Base-by-base conservation (phyloP, 352 stramenopile species). In the Pythium phragmiticola region DNA sequence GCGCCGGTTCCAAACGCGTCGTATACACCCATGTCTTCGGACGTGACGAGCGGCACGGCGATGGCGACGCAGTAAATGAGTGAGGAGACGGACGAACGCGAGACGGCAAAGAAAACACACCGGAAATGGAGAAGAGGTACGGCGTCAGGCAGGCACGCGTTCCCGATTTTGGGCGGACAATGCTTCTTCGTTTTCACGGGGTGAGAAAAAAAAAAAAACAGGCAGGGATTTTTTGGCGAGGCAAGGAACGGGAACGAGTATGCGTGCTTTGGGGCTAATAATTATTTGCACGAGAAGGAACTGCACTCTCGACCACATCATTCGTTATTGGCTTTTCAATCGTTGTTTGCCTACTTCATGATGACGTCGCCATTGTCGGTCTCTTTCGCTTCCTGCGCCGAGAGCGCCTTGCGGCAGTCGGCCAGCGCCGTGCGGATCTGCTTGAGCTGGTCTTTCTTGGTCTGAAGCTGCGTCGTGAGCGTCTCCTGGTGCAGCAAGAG, bases 11-110 rank as follows among this genome's bases (percentile, higher is more conserved):
- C 80, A 49, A 87, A 76, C 55, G 72, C 78, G 30, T 73, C 81
- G 54, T 91, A 90, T 63, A 76, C 76, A 53, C 68, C 84, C 12
- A 91, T 92, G 80, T 68, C 71, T 17, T 74, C 80, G 14, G 81
- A 93, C 64, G 66, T 88, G 26, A 67, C 79, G 42, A 91, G 77
- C 23, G 82, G 82, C 34, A 93, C 84, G 28, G 84, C 84, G 13
- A 93, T 93, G 82, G 82, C 82, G 8, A 56, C 52, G 12, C 66
- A 69, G 37, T 69, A 66, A 56, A 39, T 41, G 48, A 17, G 3
- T 4, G 23, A 26, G 6, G 11, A 34, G 33, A 26, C 23, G 17
- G 21, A 33, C 47, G 6, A 37, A 17, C 26, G 13, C 26, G 16
- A 42, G 54, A 42, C 13, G 7, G 30, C 8, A 36, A 48, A 8